Conservation (phyloP, 495 filamentous ascomycete genomes). For the Penicillium turbatum region DNA sequence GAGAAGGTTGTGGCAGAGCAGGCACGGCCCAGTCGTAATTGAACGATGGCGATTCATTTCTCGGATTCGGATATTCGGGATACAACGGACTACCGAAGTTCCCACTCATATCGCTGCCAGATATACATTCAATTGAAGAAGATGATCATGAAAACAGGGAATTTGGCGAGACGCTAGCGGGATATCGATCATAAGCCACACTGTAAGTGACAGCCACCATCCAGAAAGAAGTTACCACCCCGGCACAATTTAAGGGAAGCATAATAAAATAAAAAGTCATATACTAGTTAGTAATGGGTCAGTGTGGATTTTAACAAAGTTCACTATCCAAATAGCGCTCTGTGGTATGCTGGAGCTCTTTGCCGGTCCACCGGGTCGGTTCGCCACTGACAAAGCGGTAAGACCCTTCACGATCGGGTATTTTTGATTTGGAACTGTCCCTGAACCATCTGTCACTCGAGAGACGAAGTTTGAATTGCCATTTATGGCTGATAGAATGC, state of each 20-base stretch:
- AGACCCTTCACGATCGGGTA: neutral
- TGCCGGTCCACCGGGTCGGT: conserved; percentile 27
- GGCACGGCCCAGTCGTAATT: conserved; percentile 19
- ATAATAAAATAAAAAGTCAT: conserved; percentile 9
- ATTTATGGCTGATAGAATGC: no score
- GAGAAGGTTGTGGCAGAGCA: conserved; percentile 15
- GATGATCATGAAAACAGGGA: neutral
- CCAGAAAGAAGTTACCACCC: neutral
- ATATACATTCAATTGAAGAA: neutral
- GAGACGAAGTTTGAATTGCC: no score
- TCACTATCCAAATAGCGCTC: conserved; percentile 11
- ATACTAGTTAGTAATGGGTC: neutral
- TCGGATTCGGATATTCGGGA: conserved; percentile 15
- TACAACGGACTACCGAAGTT: conserved; percentile 18
- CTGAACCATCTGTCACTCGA: no score
- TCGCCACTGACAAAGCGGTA: conserved; percentile 17
- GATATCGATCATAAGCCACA: neutral
- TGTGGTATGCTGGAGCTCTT: conserved; percentile 40
- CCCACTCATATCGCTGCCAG: conserved; percentile 24
- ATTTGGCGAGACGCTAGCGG: conserved; percentile 7
- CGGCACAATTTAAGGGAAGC: neutral
- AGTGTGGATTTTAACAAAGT: neutral
- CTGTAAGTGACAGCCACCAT: neutral
- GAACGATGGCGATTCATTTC: conserved; percentile 18
- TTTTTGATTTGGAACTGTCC: neutral